Percentiles rank a stretch among this genome's conserved stretches.
These are phyloP conservation scores for Venturia oleaginea DNA, from an alignment of 2,329 filamentous ascomycete species.

Conservation along the genomic window DNA sequence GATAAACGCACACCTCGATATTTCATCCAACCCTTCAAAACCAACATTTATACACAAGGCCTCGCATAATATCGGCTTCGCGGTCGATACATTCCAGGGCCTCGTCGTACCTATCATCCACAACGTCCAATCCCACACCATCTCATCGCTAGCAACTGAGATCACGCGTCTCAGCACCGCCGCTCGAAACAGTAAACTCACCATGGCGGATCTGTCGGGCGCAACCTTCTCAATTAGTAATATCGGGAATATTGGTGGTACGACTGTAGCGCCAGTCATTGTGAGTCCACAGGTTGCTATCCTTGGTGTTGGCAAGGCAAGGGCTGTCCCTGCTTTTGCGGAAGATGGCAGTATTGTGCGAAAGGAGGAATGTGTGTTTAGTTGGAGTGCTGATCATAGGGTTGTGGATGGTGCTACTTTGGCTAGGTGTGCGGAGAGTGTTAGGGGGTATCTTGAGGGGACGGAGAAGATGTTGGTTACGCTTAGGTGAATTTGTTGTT, in stretches of 20 bases:
- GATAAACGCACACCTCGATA: conserved; percentile 79
- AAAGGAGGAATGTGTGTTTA: conserved; percentile 79
- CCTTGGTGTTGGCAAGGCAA: conserved; percentile 74
- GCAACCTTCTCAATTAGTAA: conserved; percentile 95
- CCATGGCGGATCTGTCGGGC: conserved; percentile 65
- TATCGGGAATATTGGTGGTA: conserved; percentile 90
- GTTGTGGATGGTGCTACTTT: conserved; percentile 93
- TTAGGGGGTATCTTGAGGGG: conserved; percentile 70
- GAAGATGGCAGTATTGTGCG: conserved; percentile 50
- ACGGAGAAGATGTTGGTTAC: conserved; percentile 82
- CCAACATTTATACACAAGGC: conserved; percentile 69
- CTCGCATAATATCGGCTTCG: conserved; percentile 90
- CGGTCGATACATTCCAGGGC: conserved; percentile 85
- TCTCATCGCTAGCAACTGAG: conserved; percentile 69
- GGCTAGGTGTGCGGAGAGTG: conserved; percentile 77
- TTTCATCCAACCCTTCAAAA: conserved; percentile 46
- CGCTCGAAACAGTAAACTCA: conserved; percentile 65
- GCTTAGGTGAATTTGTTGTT: conserved; percentile 35
- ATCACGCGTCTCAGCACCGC: conserved; percentile 63
- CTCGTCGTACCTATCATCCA: conserved; percentile 88
- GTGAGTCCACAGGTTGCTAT: conserved; percentile 88
- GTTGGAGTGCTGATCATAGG: conserved; percentile 92
- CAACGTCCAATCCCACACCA: conserved; percentile 67
- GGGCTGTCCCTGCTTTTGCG: conserved; percentile 69
- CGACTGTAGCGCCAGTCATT: conserved; percentile 83